Evolutionary conservation across 306 rosid species (phyloP), one percentile per base, ranked within the genome.

Genomic region (Glycine latifolia): DNA sequence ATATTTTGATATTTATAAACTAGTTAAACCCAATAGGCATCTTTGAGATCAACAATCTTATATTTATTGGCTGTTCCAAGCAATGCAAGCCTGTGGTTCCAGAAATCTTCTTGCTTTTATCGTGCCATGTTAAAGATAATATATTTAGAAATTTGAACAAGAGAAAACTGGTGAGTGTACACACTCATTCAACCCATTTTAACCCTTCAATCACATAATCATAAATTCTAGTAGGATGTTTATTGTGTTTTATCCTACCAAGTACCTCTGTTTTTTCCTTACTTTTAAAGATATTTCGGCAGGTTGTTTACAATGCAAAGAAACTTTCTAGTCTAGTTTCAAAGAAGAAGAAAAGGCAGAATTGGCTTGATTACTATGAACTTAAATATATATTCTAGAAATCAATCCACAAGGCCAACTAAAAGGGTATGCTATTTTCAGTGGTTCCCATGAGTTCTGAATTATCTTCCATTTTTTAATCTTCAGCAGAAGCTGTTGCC

Each of bases 361-460:
- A 95, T 84, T 93, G 99, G 99, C 98, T 93, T 46, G 98, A 93
- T 83, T 93, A 82, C 87, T 91, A 93, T 83, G 90, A 91, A 83
- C 89, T 91, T 70, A 91, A 89, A 82, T 87, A 85, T 89, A 82
- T 87, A 85, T 89, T 87, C 92, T 61, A 91, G 99, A 90, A 89
- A 88, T 71, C 89, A 87, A 73, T 20, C 93, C 35, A 33, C 16
- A 72, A 86, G 94, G 82, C 96, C 98, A 37, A 10, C 84, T 37
- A 82, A 75, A 52, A 93, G 89, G 99, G 99, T 95, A 87, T 16
- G 69, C 65, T 31, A 68, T 80, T 62, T 65, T 52, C 72, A 62
- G 56, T 62, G 39, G 71, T 85, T 66, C 20, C 50, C 52, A 8
- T 78, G 46, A 75, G 72, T n/a, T n/a, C n/a, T 44, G 16, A 78